Evolutionary conservation across 176 grass and related monocot genomes (phyloP), one percentile per base, ranked within the genome.

Genomic region (Musa schizocarpa): DNA sequence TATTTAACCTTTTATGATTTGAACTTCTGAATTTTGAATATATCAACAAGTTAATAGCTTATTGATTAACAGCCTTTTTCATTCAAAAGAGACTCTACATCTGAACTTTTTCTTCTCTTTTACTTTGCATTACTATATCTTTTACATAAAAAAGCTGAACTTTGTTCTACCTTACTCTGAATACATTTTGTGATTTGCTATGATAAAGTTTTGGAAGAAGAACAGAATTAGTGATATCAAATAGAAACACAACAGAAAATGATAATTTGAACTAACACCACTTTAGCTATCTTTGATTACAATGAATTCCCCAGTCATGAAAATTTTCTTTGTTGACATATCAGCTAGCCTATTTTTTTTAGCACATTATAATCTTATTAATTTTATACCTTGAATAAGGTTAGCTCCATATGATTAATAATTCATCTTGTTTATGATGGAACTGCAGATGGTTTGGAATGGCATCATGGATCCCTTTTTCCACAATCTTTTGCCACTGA

Each of bases 371-470:
- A 34, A 68, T 26, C 25, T 69, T 69, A 29, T 3, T 14, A 48
- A 49, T 69, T 69, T 6, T 43, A 49, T 49, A 49, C 11, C 34
- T 69, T 16, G 50, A 16, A 50, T 7, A 50, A 70, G 22, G 13
- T 19, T 65, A 2, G 20, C 24, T 25, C 12, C 3, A 14, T 77
- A 69, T 59, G 9, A 52, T 52, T 65, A 6, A 16, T 52, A 34
- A 52, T 77, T 1, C 11, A 9, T 63, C 12, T 9, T 64, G 10
- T 77, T 64, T 48, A 48, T 16, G 14, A 8, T 77, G 51, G n/a
- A 64, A 29, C 74, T 77, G 11, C 58, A 65, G 74, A 51, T 50
- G 34, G 58, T 77, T 52, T 59, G 1, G 57, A 22, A 26, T 77
- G 74, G 74, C 20, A 11, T 65, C 58, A 76, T 69, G 66, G 13